Base-by-base conservation (phyloP, 192 early-diverging fungal species). In the Gryganskiella cystojenkinii region DNA sequence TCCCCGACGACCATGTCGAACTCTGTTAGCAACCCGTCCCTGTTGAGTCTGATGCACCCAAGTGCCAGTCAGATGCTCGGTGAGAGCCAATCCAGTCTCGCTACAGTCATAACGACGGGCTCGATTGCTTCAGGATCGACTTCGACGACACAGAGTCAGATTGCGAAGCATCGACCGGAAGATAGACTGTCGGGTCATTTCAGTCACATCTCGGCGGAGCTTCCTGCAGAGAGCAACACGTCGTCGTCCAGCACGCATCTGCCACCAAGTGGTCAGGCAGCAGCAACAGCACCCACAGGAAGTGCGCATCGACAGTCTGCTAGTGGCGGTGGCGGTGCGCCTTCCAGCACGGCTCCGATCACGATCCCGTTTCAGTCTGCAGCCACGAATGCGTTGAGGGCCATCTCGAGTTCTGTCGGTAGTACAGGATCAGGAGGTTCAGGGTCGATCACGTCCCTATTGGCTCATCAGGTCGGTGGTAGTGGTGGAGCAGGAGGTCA, bases 401-500 rank as follows among this genome's bases (percentile, higher is more conserved):
- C 74, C 1, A 68, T 78, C 28, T 78, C 74, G 31, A 69, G 74
- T 20, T 78, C 74, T 51, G 74, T 78, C 3, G 74, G 74, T 30
- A 78, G 74, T 33, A 69, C 74, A 37, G 74, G 74, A 28, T 78
- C 74, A 7, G 65, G 64, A 14, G 73, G 74, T 9, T 78, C 74
- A n/a, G 66, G 74, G 2, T 78, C 74, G 4, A 34, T 76, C 33
- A 44, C 72, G 3, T 76, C 72, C 10, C 15, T 76, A 34, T 27
- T 76, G 7, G 52, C 72, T 1, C 72, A 76, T 19, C 72, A 76
- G 42, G 27, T 75, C 20, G 72, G 64, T 45, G 52, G 65, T 2
- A 28, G 15, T 10, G 73, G 65, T 13, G 37, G 37, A 5, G 5
- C 37, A 13, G 37, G 37, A 9, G 5, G 7, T 40, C 7, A 13